Base-by-base conservation (phyloP, 495 filamentous ascomycete genomes). In the Extremus antarcticus region DNA sequence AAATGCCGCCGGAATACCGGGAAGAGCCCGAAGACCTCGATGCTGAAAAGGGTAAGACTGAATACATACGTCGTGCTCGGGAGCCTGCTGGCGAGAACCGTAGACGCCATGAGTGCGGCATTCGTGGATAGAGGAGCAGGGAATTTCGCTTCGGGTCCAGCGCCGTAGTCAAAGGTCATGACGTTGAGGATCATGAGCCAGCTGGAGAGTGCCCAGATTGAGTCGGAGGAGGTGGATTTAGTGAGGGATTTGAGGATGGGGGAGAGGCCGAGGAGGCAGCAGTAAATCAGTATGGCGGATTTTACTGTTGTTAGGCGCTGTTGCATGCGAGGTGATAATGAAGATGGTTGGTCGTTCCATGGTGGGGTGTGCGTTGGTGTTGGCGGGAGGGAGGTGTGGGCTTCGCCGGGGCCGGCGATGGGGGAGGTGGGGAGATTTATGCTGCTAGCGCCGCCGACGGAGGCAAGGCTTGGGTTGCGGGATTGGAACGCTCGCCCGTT, bases 11-110 rank as follows among this genome's bases (percentile, higher is more conserved):
- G 77, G 64, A 98, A 98, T 1, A 97, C 88, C 13, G 92, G 92
- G 63, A 97, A 98, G 11, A 98, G 75, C 0, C 90, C 92, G 63
- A 98, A 98, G 3, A 97, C 89, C 67, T 98, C 90, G 65, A 98
- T 98, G 55, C 81, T 86, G 74, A 97, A 97, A 1, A 98, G 77
- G 23, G 90, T 95, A 2, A 98, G 76, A 52, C 86, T 90, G 71
- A 98, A 98, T 9, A 98, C 92, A 65, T 97, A 90, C 0, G 87
- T 88, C 0, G 94, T 96, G 43, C 80, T 85, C 1, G 86, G 86
- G 15, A 98, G 75, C 1, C 90, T 81, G 35, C 86, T 91, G 0
- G 92, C 92, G 15, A 98, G 79, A 58, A 95, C 88, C 1, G 92
- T 94, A 7, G 84, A 88, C 2, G 90, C 90, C 87, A 96, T 95